A percentile compares a stretch with the other conserved stretches of the same genome.
phyloP scores from a whole-genome alignment of 345 rosid genomes.

The Litchi chinensis region DNA sequence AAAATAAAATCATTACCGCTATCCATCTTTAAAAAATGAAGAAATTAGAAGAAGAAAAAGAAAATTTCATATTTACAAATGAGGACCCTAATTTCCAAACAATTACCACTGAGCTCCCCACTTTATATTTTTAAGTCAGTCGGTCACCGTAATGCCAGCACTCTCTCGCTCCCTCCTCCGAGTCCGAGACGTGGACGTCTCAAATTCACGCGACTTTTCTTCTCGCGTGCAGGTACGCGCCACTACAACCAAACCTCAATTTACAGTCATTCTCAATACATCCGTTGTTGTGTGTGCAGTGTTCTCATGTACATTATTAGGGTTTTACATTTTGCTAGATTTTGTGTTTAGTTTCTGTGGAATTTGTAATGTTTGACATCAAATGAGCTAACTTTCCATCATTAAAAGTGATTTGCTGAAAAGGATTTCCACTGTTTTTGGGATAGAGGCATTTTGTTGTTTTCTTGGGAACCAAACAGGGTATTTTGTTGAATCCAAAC shows the following conservation, averaged over 20 bases:
- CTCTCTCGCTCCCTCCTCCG: neutral
- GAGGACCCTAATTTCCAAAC: neutral
- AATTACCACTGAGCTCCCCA: neutral
- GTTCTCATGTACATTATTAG: neutral
- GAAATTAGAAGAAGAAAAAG: too few relatives aligned
- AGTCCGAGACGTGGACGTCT: neutral
- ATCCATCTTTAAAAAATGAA: too few relatives aligned
- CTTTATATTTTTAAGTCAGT: neutral
- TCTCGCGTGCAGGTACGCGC: conserved; percentile 20
- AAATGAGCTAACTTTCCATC: neutral
- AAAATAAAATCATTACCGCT: too few relatives aligned
- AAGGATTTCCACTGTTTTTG: neutral
- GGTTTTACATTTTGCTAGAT: neutral
- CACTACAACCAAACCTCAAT: neutral
- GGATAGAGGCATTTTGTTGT: neutral
- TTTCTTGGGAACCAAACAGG: neutral
- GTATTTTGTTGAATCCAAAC: neutral
- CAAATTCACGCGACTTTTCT: conserved; percentile 2
- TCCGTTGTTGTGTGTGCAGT: neutral
- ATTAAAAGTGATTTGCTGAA: neutral
- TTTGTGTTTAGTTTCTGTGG: neutral
- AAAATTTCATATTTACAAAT: neutral
- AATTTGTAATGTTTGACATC: neutral
- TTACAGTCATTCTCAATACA: neutral
- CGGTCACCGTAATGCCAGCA: neutral